Evolutionary conservation across 2,329 filamentous ascomycete genomes (phyloP).

Genomic region (Parascedosporium putredinis): DNA sequence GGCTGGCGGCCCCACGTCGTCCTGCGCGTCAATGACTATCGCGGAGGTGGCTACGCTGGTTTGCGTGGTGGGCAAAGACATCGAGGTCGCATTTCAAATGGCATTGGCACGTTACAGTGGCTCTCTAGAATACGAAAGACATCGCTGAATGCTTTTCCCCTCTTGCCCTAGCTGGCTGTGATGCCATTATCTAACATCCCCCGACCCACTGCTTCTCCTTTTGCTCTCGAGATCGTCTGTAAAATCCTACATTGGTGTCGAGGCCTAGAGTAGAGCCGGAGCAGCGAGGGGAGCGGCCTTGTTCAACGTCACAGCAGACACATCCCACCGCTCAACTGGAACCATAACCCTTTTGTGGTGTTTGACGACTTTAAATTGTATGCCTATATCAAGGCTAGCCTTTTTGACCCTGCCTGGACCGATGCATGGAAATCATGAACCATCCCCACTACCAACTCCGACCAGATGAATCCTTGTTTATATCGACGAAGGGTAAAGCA

Average conservation of each 20-base stretch:
- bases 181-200: neutral
- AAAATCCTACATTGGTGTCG: slow-evolving; percentile 3
- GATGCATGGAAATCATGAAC: slow-evolving; percentile 51
- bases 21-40: no score
- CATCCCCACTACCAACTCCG: slow-evolving; percentile 54
- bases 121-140: neutral
- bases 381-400: slow-evolving; percentile 43
- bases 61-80: neutral
- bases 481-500: slow-evolving; percentile 97
- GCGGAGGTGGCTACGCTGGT: neutral
- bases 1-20: no score
- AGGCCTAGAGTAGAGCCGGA: neutral
- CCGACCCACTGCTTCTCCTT: slow-evolving; percentile 6
- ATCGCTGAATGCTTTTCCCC: neutral
- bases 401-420: slow-evolving; percentile 46
- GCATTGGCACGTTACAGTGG: neutral
- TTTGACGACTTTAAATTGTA: slow-evolving; percentile 41
- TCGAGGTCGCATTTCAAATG: neutral
- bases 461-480: slow-evolving; percentile 48
- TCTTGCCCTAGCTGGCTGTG: neutral
- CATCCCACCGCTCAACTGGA: slow-evolving; percentile 2
- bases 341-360: slow-evolving; percentile 12
- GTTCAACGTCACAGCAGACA: neutral
- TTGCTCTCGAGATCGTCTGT: slow-evolving; percentile 4
- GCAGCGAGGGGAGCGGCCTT: neutral